Base-by-base conservation (phyloP, 805 yeast genomes). In the Spathaspora boniae region DNA sequence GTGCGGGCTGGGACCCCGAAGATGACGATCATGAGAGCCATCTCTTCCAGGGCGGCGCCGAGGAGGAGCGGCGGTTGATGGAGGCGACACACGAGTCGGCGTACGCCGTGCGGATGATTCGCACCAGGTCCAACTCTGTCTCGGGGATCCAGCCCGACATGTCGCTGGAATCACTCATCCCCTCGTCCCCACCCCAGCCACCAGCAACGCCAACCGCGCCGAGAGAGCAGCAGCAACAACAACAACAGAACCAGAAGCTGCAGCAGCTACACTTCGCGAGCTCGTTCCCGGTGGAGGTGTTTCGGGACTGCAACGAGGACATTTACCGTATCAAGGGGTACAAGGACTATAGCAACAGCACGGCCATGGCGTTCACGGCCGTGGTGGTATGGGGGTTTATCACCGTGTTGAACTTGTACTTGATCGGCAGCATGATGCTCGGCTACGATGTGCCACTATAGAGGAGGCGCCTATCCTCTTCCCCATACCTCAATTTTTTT, bases 291-390 rank as follows among this genome's bases (percentile, higher is more conserved):
- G 26, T 29, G 33, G 41, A 15, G 28, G 39, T 29, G 36, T 39
- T 29, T 27, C 33, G 24, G 7, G 38, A 36, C 9, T 34, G 34
- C 4, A 41, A 31, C 3, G 38, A 33, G 31, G 53, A 44, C 24
- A 37, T 44, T 30, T 44, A 48, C 37, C 32, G 63, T 48, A 43
- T 58, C 31, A 53, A 46, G 36, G 68, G 65, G 15, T 67, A 58
- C 37, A 72, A 70, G 31, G 94, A 86, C 59, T 78, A 82, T 72
- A 82, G 89, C 49, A 85, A 84, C 54, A 76, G 86, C 12, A 66
- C 65, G 8, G 34, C 66, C 23, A 69, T 83, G 29, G 65, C 83
- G 3, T 54, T 68, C 28, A 31, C 65, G 1, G 86, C 93, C 2
- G 51, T 79, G 9, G 38, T 71, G 17, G 74, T 83, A 9, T 87